Evolutionary conservation across 192 early-diverging fungal species (phyloP).

Genomic region (Podochytrium sp.): DNA sequence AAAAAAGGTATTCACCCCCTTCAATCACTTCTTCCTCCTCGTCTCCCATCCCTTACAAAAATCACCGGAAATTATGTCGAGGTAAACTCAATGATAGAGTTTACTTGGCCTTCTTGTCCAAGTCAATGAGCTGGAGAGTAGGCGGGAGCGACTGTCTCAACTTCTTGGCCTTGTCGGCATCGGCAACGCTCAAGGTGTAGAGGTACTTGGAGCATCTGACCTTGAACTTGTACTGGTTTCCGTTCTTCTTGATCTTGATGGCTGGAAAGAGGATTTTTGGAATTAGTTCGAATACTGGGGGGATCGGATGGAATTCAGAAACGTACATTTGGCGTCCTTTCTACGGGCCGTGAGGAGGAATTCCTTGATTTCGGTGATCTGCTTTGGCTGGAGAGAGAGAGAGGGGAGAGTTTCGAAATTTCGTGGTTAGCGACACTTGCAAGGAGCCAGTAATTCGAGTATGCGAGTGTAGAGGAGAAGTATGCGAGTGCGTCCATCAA

Average conservation of each 20-base stretch:
- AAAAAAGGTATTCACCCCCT: too few species aligned
- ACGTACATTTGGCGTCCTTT: conserved; percentile 91
- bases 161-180: conserved; percentile 94
- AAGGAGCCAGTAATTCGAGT: not conserved
- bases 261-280: conserved; percentile 45
- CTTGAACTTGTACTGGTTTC: conserved; percentile 95
- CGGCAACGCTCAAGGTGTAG: conserved; percentile 96
- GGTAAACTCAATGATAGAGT: too few species aligned
- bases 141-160: conserved; percentile 94
- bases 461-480: too few species aligned
- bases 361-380: conserved; percentile 97
- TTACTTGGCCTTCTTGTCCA: conserved; percentile 33
- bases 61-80: too few species aligned
- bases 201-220: conserved; percentile 97
- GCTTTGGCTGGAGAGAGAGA: conserved; percentile 79
- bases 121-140: conserved; percentile 51
- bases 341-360: conserved; percentile 94
- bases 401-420: conserved; percentile 4
- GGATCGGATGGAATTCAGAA: not conserved
- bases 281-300: conserved; percentile 7
- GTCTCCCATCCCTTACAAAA: too few species aligned
- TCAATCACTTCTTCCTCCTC: too few species aligned
- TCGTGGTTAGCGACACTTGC: not conserved
- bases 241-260: conserved; percentile 96
- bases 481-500: too few species aligned